These are phyloP conservation scores for Kwoniella dendrophila DNA, from an alignment of 768 basidiomycete genomes.

Conservation along the genomic window DNA sequence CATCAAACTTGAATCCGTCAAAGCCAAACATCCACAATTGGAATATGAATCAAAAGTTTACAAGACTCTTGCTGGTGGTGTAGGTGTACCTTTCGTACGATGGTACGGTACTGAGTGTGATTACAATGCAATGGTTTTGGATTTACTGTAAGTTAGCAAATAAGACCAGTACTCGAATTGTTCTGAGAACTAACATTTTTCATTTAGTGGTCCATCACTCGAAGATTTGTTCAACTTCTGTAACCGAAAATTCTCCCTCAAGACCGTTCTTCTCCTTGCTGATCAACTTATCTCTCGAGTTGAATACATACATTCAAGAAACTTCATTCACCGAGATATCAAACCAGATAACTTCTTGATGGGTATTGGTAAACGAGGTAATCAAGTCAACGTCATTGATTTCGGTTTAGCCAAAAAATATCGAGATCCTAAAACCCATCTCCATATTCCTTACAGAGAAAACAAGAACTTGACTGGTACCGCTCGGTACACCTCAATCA, in stretches of 20 bases:
- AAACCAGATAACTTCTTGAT: constrained; percentile 99
- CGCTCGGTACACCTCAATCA: constrained; percentile 98
- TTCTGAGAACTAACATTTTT: constrained; percentile 8
- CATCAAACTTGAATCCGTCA: constrained; percentile 99
- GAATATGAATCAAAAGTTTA: constrained; percentile 90
- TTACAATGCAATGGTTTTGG: constrained; percentile 99
- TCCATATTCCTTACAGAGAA: constrained; percentile 99
- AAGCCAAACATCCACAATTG: constrained; percentile 99
- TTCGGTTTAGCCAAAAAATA: constrained; percentile 95
- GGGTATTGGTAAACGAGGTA: constrained; percentile 98
- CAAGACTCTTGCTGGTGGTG: constrained; percentile 84
- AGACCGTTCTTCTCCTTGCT: constrained; percentile 88
- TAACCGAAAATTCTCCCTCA: constrained; percentile 88
- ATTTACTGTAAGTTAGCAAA: constrained; percentile 66
- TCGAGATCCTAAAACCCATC: constrained; percentile 98
- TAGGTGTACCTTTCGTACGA: constrained; percentile 87
- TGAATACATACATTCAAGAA: constrained; percentile 93
- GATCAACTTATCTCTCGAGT: constrained; percentile 97
- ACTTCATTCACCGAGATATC: constrained; percentile 93
- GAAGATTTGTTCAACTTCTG: constrained; percentile 61
- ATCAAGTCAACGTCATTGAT: constrained; percentile 85
- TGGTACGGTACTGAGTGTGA: constrained; percentile 95
- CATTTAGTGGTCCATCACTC: constrained; percentile 54
- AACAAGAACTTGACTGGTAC: constrained; percentile 99
- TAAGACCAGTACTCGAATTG: too few relatives aligned